Evolutionary conservation across 208 protist genomes (phyloP).

Genomic region (Acanthamoeba healyi): DNA sequence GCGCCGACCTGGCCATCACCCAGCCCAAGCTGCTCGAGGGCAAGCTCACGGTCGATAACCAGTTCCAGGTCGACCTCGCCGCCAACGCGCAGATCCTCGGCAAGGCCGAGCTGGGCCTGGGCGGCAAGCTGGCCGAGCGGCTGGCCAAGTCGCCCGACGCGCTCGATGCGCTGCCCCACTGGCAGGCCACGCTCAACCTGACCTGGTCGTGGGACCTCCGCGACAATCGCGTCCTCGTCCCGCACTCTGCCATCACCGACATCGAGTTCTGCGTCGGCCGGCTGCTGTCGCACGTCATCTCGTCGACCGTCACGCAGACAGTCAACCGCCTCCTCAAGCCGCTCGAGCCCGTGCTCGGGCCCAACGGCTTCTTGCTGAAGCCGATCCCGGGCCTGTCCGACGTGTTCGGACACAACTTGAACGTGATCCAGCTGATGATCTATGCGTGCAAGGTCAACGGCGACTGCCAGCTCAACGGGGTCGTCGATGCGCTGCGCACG

Average conservation of each 20-base stretch:
- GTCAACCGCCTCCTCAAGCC: slow-evolving; percentile 49
- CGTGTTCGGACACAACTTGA: slow-evolving; percentile 67
- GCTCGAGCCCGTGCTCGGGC: slow-evolving; percentile 63
- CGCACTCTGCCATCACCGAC: slow-evolving; percentile 39
- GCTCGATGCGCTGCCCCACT: slow-evolving; percentile 56
- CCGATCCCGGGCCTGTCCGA: slow-evolving; percentile 68
- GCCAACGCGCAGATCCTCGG: slow-evolving; percentile 3
- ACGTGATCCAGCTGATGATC: slow-evolving; percentile 19
- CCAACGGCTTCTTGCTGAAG: slow-evolving; percentile 59
- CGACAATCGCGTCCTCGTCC: not conserved
- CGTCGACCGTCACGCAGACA: slow-evolving; percentile 2
- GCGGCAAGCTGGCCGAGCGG: slow-evolving; percentile 58
- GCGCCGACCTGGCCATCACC: not conserved
- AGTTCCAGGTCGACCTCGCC: not conserved
- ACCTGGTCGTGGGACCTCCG: slow-evolving; percentile 32
- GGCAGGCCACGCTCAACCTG: slow-evolving; percentile 58
- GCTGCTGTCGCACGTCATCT: slow-evolving; percentile 24
- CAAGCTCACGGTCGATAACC: slow-evolving; percentile 2
- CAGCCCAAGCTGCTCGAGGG: slow-evolving; percentile 54
- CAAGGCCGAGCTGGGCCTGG: slow-evolving; percentile 2
- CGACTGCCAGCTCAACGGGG: slow-evolving; percentile 5
- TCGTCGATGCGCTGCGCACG: slow-evolving; percentile 31
- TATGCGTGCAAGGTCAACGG: slow-evolving; percentile 12
- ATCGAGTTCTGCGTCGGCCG: slow-evolving; percentile 63
- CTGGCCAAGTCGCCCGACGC: slow-evolving; percentile 56